Evolutionary conservation across 768 basidiomycete genomes (phyloP).

Genomic region (Termitomyces sp.): DNA sequence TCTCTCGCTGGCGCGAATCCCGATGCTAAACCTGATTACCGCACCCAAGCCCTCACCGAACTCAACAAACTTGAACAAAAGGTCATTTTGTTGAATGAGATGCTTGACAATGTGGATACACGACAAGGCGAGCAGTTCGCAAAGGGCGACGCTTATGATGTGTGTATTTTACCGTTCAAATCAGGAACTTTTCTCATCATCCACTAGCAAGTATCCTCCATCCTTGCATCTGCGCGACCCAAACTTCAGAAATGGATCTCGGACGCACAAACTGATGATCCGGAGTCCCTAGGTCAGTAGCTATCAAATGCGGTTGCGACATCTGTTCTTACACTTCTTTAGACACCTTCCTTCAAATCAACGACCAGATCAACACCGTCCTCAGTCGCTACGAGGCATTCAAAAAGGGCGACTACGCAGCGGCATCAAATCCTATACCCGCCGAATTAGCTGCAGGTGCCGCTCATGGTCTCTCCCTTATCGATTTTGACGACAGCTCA

Average conservation of each 20-base stretch:
- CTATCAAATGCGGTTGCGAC: not conserved
- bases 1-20: conserved; percentile 92
- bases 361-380: conserved; percentile 96
- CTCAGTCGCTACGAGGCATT: conserved; percentile 88
- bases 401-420: conserved; percentile 84
- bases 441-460: conserved; percentile 44
- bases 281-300: conserved; percentile 79
- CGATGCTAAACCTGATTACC: conserved; percentile 91
- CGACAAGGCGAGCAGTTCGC: conserved; percentile 75
- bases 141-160: conserved; percentile 90
- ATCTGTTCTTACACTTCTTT: conserved; percentile 4
- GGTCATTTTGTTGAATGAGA: conserved; percentile 93
- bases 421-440: conserved; percentile 67
- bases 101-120: conserved; percentile 88
- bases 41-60: conserved; percentile 82
- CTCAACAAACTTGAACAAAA: conserved; percentile 94
- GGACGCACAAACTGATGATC: conserved; percentile 85
- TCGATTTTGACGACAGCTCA: conserved; percentile 69
- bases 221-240: conserved; percentile 79
- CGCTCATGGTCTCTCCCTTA: conserved; percentile 49
- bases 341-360: conserved; percentile 94
- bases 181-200: conserved; percentile 4
- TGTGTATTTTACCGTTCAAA: conserved; percentile 31
- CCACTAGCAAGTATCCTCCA: conserved; percentile 80
- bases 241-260: conserved; percentile 98